phyloP scores from a whole-genome alignment of 495 filamentous ascomycete species.

The Chaetomidium leptoderma region DNA sequence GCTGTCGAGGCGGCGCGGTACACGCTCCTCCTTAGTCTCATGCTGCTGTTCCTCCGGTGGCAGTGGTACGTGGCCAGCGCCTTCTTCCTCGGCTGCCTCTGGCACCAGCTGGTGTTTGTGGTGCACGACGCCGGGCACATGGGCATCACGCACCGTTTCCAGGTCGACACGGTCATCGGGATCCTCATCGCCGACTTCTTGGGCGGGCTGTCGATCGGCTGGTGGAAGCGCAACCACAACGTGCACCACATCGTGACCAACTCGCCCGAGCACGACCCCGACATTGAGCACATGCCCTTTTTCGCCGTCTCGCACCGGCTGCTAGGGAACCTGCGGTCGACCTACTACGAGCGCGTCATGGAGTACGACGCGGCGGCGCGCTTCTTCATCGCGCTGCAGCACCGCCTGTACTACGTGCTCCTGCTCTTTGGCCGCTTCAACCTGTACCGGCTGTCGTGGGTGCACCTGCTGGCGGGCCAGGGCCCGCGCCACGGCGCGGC shows the following conservation, averaged over 20 bases:
- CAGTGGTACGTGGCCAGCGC: conserved; percentile 74
- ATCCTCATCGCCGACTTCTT: conserved; percentile 88
- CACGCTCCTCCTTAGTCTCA: conserved; percentile 58
- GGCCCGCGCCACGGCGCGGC: conserved; percentile 79
- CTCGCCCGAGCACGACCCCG: conserved; percentile 92
- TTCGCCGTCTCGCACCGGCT: conserved; percentile 90
- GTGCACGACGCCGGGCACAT: conserved; percentile 97
- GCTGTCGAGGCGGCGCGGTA: conserved; percentile 74
- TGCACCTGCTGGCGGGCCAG: conserved; percentile 68
- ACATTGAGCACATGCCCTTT: conserved; percentile 95
- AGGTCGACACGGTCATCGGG: conserved; percentile 75
- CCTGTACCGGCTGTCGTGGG: conserved; percentile 79
- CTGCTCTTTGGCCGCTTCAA: conserved; percentile 88
- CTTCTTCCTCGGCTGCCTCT: conserved; percentile 75
- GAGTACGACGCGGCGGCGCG: conserved; percentile 72
- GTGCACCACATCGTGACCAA: conserved; percentile 98
- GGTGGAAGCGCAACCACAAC: conserved; percentile 98
- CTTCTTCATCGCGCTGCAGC: conserved; percentile 67
- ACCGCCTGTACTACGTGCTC: conserved; percentile 83
- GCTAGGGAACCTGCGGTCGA: conserved; percentile 68
- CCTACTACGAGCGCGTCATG: conserved; percentile 88
- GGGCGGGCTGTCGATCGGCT: conserved; percentile 85
- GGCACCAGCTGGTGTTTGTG: conserved; percentile 94
- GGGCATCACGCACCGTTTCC: conserved; percentile 90
- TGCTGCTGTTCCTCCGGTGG: conserved; percentile 60